Base-by-base conservation (phyloP, 2,329 filamentous ascomycete species). In the Exutisphaerella laricina region DNA sequence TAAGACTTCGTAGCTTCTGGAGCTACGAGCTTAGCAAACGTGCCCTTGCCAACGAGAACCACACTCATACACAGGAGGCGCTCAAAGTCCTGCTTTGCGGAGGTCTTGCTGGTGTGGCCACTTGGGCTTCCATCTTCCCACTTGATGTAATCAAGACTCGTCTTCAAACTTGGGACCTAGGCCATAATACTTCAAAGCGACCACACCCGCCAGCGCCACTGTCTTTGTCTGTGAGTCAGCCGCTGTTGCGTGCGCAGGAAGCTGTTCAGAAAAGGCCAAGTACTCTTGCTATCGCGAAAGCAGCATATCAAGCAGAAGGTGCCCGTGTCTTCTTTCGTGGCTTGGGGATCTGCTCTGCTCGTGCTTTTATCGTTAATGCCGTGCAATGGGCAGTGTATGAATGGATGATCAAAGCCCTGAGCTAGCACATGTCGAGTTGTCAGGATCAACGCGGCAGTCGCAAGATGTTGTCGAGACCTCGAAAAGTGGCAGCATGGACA, bases 361-460 rank as follows among this genome's bases (percentile, higher is more conserved):
- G 90, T 54, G 90, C 90, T 0, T 96, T 97, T 62, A 70, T 94
- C 39, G 90, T 96, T 28, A 96, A 96, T 69, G 89, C 90, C 2
- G 84, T 87, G n/a, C 79, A 82, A 69, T 97, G 89, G 89, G 84
- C 84, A 17, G 79, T 87, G 41, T 96, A 96, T 62, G 89, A 96
- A 67, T 88, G 84, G 80, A 78, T 87, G 58, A 90, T 95, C 84
- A 61, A 59, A 39, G 26, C 10, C 9, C 34, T 44, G 9, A 35
- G 9, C 23, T 12, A 20, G 18, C 18, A 35, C 7, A n/a, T 20
- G 20, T n/a, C n/a, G n/a, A n/a, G n/a, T n/a, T n/a, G n/a, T n/a
- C n/a, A n/a, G n/a, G n/a, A n/a, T n/a, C n/a, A n/a, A n/a, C n/a
- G n/a, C n/a, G n/a, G n/a, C n/a, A n/a, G n/a, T n/a, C n/a, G n/a